A percentile compares a stretch with the other conserved stretches of the same genome.
Evolutionary conservation across 2,329 filamentous ascomycete species (phyloP).

Genomic region (Cladosporium austrohemisphaericum): DNA sequence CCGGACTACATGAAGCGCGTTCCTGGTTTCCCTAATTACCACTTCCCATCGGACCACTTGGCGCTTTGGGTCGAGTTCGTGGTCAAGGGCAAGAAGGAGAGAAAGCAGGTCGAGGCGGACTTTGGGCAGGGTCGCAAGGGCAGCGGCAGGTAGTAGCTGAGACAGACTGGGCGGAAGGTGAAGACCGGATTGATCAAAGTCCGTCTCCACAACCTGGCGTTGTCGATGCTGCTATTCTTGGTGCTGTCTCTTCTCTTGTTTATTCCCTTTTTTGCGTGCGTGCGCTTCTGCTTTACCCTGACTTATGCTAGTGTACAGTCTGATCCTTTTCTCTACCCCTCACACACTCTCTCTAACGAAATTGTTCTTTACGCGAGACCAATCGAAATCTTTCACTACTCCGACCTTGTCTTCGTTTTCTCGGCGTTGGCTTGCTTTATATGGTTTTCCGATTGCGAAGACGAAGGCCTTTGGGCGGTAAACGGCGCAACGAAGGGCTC

Average conservation of each 20-base stretch:
- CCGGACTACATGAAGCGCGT: slow-evolving; percentile 79
- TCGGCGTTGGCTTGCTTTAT: too few species aligned
- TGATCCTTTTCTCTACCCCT: neutral
- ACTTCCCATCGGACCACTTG: slow-evolving; percentile 91
- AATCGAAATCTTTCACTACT: too few species aligned
- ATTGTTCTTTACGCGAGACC: too few species aligned
- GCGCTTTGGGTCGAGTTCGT: slow-evolving; percentile 85
- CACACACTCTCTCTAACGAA: neutral
- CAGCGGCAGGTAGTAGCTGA: slow-evolving; percentile 11
- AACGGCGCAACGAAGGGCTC: too few species aligned
- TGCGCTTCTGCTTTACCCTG: neutral
- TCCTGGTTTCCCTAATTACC: slow-evolving; percentile 88
- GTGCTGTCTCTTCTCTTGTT: too few species aligned
- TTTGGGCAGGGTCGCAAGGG: slow-evolving; percentile 25
- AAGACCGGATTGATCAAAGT: neutral
- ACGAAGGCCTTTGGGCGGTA: too few species aligned
- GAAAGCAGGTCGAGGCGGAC: slow-evolving; percentile 35
- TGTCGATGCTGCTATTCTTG: neutral
- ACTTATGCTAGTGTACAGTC: slow-evolving; percentile 9
- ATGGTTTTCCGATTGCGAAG: too few species aligned
- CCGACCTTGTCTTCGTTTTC: too few species aligned
- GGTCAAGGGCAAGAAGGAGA: slow-evolving; percentile 79
- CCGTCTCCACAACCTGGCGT: neutral
- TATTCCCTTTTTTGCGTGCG: neutral
- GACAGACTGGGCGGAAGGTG: neutral